A percentile compares a stretch with the other conserved stretches of the same genome.
phyloP scores from a whole-genome alignment of 495 filamentous ascomycete species.

The Aspergillus olivimuriae region DNA sequence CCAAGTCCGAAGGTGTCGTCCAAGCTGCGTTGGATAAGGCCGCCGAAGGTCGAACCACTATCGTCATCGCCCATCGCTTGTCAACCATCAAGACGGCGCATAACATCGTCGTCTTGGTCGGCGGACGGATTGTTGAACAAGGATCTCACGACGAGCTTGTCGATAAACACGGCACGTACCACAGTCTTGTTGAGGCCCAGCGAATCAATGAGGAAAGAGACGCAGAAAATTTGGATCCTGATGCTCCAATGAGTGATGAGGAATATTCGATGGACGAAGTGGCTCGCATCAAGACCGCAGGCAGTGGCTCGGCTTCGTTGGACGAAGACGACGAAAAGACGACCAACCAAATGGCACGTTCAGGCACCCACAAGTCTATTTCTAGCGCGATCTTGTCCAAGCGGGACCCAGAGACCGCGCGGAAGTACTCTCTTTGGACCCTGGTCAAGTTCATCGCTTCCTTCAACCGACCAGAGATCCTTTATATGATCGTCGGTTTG shows the following conservation, averaged over 20 bases:
- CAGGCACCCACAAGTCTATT: conserved; percentile 62
- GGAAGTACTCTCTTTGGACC: conserved; percentile 71
- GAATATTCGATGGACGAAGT: conserved; percentile 19
- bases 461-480: conserved; percentile 74
- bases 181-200: conserved; percentile 73
- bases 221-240: conserved; percentile 33
- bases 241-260: too few species aligned
- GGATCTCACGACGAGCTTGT: conserved; percentile 73
- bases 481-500: conserved; percentile 69
- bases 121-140: conserved; percentile 83
- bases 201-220: conserved; percentile 64
- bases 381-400: conserved; percentile 64
- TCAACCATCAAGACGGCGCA: conserved; percentile 91
- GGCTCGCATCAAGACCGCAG: conserved; percentile 24
- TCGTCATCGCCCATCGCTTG: conserved; percentile 90
- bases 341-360: conserved; percentile 28
- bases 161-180: conserved; percentile 55
- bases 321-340: conserved; percentile 20
- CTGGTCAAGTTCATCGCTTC: conserved; percentile 76
- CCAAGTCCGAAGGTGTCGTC: conserved; percentile 89
- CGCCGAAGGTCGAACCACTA: conserved; percentile 85
- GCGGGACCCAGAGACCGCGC: conserved; percentile 35
- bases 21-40: conserved; percentile 88
- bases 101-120: conserved; percentile 90
- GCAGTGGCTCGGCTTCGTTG: conserved; percentile 17